Evolutionary conservation across 306 rosid genomes (phyloP).

Genomic region (Quercus gilva): DNA sequence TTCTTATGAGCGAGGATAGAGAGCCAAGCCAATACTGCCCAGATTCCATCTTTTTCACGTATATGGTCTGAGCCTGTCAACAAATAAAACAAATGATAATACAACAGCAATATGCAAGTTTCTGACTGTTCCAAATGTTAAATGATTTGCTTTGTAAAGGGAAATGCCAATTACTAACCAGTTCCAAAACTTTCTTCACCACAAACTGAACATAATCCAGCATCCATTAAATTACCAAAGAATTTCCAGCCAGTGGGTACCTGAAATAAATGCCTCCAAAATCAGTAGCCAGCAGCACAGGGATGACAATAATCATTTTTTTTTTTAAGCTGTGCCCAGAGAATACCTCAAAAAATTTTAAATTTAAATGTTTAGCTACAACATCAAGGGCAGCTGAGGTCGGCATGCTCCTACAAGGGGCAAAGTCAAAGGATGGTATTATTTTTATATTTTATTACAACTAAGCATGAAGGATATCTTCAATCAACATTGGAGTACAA

Average conservation of each 20-base stretch:
- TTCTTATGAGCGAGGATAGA: slow-evolving; percentile 84
- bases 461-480: background rate
- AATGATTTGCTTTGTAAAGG: slow-evolving; percentile 8
- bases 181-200: slow-evolving; percentile 99
- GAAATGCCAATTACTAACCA: slow-evolving; percentile 47
- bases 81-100: slow-evolving; percentile 24
- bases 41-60: slow-evolving; percentile 98
- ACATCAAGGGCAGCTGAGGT: slow-evolving; percentile 99
- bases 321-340: background rate
- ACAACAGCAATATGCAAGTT: background rate
- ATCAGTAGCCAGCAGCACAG: background rate
- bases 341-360: slow-evolving; percentile 92
- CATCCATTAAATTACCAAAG: slow-evolving; percentile 97
- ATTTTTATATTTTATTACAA: background rate
- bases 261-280: slow-evolving; percentile 32
- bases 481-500: background rate
- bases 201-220: slow-evolving; percentile 86
- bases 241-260: slow-evolving; percentile 99
- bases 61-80: slow-evolving; percentile 92
- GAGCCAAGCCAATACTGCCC: slow-evolving; percentile 99
- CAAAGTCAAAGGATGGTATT: slow-evolving; percentile 1
- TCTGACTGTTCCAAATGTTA: background rate
- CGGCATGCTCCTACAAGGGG: slow-evolving; percentile 92
- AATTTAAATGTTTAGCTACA: slow-evolving; percentile 84
- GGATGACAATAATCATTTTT: background rate